Percentiles rank a stretch among this genome's conserved stretches.
These are phyloP conservation scores for Begonia loranthoides DNA, from an alignment of 306 rosid species.

Conservation along the genomic window DNA sequence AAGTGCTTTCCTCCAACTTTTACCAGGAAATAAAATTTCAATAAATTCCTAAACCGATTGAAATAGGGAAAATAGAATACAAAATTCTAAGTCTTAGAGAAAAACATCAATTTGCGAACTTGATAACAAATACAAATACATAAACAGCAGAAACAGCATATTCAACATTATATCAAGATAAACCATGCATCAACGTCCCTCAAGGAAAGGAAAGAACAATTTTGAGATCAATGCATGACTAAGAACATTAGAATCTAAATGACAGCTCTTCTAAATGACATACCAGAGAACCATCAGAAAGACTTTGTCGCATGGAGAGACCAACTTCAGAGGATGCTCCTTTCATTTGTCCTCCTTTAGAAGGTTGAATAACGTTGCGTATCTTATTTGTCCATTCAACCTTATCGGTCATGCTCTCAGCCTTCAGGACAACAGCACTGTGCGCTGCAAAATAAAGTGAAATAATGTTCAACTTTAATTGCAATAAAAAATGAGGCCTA, in stretches of 20 bases:
- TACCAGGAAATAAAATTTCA: neutral
- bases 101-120: too few species aligned
- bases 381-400: conserved; percentile 81
- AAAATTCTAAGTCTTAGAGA: too few species aligned
- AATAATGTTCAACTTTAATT: too few species aligned
- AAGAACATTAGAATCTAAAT: too few species aligned
- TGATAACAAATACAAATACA: too few species aligned
- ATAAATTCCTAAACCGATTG: neutral
- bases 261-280: conserved; percentile 25
- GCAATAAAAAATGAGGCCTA: too few species aligned
- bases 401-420: conserved; percentile 74
- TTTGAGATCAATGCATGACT: neutral
- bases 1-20: neutral
- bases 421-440: conserved; percentile 70
- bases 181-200: neutral
- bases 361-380: conserved; percentile 61
- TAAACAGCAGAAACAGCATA: too few species aligned
- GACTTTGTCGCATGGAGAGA: conserved; percentile 57
- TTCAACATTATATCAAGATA: too few species aligned
- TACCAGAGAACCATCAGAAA: conserved; percentile 93
- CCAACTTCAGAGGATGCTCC: conserved; percentile 59
- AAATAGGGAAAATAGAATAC: too few species aligned
- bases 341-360: conserved; percentile 52
- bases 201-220: neutral
- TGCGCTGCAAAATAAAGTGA: conserved; percentile 50